Evolutionary conservation across 306 rosid species (phyloP).

Genomic region (Fagus sylvatica): DNA sequence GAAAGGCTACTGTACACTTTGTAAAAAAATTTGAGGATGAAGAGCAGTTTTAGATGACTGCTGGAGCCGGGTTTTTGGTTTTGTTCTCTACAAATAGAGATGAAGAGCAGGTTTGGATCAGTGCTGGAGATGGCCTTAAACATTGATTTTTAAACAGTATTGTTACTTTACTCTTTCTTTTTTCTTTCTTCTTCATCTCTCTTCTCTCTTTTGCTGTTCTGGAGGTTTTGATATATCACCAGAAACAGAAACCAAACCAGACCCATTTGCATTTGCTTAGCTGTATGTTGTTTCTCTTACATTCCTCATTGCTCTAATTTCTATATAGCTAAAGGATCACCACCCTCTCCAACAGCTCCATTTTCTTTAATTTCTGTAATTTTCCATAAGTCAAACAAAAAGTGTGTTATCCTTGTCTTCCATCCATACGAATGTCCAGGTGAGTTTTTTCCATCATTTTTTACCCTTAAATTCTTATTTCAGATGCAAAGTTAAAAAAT

Average conservation of each 20-base stretch:
- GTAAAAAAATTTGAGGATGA: too few species aligned
- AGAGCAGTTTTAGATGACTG: too few species aligned
- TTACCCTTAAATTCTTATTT: neutral
- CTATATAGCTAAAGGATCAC: constrained; percentile 13
- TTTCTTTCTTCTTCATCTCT: too few species aligned
- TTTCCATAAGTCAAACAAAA: neutral
- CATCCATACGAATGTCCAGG: constrained; percentile 42
- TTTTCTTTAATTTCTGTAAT: neutral
- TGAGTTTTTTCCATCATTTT: constrained; percentile 13
- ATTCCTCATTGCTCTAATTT: neutral
- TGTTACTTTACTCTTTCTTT: too few species aligned
- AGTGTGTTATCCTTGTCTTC: neutral
- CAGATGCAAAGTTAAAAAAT: too few species aligned
- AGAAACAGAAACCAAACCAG: constrained; percentile 28
- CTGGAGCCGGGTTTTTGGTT: too few species aligned
- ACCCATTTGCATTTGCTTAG: constrained; percentile 10
- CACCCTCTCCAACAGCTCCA: neutral
- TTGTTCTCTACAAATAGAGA: too few species aligned
- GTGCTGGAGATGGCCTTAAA: too few species aligned
- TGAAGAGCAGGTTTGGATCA: too few species aligned
- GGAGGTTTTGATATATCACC: constrained; percentile 18
- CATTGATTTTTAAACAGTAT: too few species aligned
- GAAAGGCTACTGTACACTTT: too few species aligned
- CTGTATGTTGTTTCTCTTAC: constrained; percentile 6
- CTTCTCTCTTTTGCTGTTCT: too few species aligned